Conservation (phyloP, 495 filamentous ascomycete species). For the Cercophora samala region DNA sequence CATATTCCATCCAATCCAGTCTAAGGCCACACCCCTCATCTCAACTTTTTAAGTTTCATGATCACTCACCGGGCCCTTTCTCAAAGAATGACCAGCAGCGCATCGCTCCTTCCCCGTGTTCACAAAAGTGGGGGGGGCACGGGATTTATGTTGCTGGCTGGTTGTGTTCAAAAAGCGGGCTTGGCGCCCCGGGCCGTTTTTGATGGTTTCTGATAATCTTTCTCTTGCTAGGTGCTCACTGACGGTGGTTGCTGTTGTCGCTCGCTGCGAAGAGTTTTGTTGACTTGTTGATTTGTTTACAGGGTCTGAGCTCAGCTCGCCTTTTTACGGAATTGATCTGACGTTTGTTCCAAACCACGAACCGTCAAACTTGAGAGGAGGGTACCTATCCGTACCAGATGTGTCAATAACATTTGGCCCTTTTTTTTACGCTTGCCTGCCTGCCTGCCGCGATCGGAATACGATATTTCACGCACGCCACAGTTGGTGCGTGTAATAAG, state of each 20-base stretch:
- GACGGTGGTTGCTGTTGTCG: too few species aligned
- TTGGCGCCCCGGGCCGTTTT: neutral
- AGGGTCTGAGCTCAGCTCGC: neutral
- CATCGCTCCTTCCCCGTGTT: neutral
- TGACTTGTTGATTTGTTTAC: too few species aligned
- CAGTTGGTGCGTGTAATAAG: too few species aligned
- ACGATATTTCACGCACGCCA: neutral
- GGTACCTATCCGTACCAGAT: too few species aligned
- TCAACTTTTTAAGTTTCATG: neutral
- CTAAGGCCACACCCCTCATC: neutral
- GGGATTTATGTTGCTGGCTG: too few species aligned
- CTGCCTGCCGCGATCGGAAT: too few species aligned
- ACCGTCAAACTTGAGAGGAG: too few species aligned
- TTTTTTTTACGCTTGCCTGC: too few species aligned
- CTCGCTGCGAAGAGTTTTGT: too few species aligned
- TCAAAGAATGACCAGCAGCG: neutral
- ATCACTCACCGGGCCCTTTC: neutral
- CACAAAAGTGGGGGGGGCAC: neutral
- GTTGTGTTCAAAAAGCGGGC: neutral
- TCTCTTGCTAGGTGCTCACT: neutral
- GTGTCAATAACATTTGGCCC: too few species aligned
- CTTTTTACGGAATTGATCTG: neutral
- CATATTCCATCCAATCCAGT: too few species aligned
- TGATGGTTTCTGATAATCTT: neutral
- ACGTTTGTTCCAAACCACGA: neutral